Evolutionary conservation across 164 flowering plant species (phyloP), one percentile per base, ranked within the genome.

Genomic region (Nelumbo lutea): DNA sequence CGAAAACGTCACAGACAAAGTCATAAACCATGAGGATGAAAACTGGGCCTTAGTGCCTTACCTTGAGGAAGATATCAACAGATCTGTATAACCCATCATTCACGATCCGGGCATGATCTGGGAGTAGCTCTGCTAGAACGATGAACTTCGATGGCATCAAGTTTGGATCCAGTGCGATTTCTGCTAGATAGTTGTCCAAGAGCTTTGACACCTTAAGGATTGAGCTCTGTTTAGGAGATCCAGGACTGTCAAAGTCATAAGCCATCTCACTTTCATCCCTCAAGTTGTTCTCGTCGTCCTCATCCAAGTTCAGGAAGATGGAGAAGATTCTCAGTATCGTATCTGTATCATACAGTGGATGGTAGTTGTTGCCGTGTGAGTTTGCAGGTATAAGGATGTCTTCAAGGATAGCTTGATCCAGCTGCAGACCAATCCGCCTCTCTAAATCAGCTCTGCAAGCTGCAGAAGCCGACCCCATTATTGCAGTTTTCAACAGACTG

Each of bases 351-450:
- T 88, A 93, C 62, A 89, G 42, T 0, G 86, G 80, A 67, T 83
- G 76, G 72, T 86, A 83, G 74, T 66, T 83, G 77, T 72, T 82
- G 27, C 93, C 86, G 61, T 78, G 76, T 47, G 86, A 73, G 68
- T 76, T 84, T n/a, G 87, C 72, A 0, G 98, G 97, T 50, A 96
- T 86, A 39, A 96, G 86, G 57, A 96, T 84, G 81, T 96, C 99
- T 75, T 93, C 99, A 39, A 96, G 91, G 71, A 96, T 90, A 8
- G 98, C 99, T 74, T 96, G 97, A 70, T 96, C 98, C n/a, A 96
- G 83, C 59, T 89, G 97, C 73, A 90, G 73, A 2, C 98, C 96
- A 2, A 96, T 89, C 68, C 99, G 75, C 73, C 93, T 79, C 82
- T 96, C 99, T 58, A 96, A 69, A 71, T 96, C 95, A 4, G 96